A percentile compares a stretch with the other conserved stretches of the same genome.
Conservation (phyloP, 2,329 filamentous ascomycete species). For the Apiospora hydei region DNA sequence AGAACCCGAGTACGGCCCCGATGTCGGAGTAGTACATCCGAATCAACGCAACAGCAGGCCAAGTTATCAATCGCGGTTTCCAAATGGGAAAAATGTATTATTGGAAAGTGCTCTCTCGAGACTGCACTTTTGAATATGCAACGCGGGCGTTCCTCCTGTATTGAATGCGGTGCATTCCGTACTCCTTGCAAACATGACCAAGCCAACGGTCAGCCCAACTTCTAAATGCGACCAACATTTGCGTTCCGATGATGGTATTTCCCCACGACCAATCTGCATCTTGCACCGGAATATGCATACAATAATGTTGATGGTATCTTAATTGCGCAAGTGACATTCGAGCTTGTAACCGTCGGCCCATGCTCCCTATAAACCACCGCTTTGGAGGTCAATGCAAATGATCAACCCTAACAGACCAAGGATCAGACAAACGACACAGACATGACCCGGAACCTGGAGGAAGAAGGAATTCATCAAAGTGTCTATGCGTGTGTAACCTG, state of each 20-base stretch:
- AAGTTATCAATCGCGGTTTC: not conserved
- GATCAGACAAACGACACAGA: not conserved
- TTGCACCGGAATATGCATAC: too few species aligned
- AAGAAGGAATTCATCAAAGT: not conserved
- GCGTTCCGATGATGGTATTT: too few species aligned
- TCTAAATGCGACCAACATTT: too few species aligned
- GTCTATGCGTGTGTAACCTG: not conserved
- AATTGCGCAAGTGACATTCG: too few species aligned
- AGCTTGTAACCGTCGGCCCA: not conserved
- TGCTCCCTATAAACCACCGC: not conserved
- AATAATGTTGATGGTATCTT: too few species aligned
- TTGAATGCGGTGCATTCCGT: too few species aligned
- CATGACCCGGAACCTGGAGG: not conserved
- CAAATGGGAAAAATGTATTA: not conserved
- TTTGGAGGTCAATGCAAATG: not conserved
- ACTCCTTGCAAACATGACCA: too few species aligned
- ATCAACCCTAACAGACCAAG: too few species aligned
- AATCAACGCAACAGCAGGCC: not conserved
- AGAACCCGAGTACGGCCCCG: not conserved
- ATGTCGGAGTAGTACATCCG: not conserved
- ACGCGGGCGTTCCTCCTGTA: not conserved
- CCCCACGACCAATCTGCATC: too few species aligned
- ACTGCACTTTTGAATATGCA: too few species aligned
- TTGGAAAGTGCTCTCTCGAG: not conserved
- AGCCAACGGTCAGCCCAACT: too few species aligned